Base-by-base conservation (phyloP, 371 early-diverging fungal species). In the Phascolomyces articulosus region DNA sequence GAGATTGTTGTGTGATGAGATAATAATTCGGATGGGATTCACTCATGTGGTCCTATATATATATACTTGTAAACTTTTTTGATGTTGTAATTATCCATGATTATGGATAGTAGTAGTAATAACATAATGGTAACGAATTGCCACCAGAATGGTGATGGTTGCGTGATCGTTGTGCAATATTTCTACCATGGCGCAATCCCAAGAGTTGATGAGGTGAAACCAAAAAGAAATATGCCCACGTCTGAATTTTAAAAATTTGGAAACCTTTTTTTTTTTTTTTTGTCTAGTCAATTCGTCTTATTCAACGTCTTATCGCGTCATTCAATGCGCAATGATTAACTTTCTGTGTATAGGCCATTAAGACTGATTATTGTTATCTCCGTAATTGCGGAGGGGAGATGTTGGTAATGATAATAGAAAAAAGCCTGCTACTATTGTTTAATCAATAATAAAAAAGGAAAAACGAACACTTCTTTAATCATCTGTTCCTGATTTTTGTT, bases 81-180 rank as follows among this genome's bases (percentile, higher is more conserved):
- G n/a, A n/a, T n/a, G n/a, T 23, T 13, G 10, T 20, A 57, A 31
- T 40, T 20, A 18, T 11, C 38, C 38, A 7, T 44, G 4, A 44
- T 13, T 38, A 44, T 13, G 44, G 4, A 44, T 18, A 4, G 15
- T 44, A 18, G 8, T n/a, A 16, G 4, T 13, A 44, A 44, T 1
- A 16, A n/a, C 4, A n/a, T 9, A 41, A n/a, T 38, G 38, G 13
- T 38, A 27, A 56, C n/a, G n/a, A 29, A 31, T 24, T 34, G 2
- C 34, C 51, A 51, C 24, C 15, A 23, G 26, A 11, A 24, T 7
- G 26, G 38, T 38, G 23, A 40, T 31, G 57, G 57, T 57, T 57
- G 57, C 57, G 57, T 57, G 57, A 57, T 57, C 11, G 21, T 24
- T 57, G 57, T 57, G 57, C 40, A 57, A 21, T 40, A 38, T 57